Conservation (phyloP, 352 stramenopile species). For the Globisporangium okanoganense region DNA sequence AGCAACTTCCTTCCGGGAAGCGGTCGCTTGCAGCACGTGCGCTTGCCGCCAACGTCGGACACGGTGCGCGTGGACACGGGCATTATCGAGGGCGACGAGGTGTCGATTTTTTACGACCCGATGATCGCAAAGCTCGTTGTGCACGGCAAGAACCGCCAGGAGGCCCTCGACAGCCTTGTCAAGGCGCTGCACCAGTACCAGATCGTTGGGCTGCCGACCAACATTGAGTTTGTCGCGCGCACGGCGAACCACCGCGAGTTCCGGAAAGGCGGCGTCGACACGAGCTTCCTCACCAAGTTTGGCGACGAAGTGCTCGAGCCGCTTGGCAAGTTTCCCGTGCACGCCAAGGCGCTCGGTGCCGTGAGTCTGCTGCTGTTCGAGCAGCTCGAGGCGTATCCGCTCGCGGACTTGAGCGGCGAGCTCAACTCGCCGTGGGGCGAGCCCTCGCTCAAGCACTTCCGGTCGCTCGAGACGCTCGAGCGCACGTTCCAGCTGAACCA, state of each 20-base stretch:
- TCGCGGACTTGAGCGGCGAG: constrained; percentile 37
- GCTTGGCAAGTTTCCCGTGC: constrained; percentile 39
- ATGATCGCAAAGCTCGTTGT: constrained; percentile 95
- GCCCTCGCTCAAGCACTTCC: constrained; percentile 49
- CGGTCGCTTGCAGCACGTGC: constrained; percentile 80
- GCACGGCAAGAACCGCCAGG: constrained; percentile 79
- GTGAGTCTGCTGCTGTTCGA: constrained; percentile 73
- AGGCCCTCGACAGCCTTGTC: constrained; percentile 82
- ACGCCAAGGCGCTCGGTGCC: constrained; percentile 71
- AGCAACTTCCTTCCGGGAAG: constrained; percentile 91
- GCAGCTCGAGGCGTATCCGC: constrained; percentile 31
- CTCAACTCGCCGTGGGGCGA: constrained; percentile 58
- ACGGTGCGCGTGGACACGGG: constrained; percentile 88
- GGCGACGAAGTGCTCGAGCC: constrained; percentile 77
- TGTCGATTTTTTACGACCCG: constrained; percentile 93
- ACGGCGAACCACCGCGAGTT: constrained; percentile 89
- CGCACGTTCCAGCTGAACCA: constrained; percentile 48
- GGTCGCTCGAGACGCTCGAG: constrained; percentile 51
- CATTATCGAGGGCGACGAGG: constrained; percentile 84
- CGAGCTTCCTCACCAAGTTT: constrained; percentile 92
- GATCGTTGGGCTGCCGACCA: constrained; percentile 91
- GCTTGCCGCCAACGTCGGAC: constrained; percentile 63
- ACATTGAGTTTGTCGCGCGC: constrained; percentile 93
- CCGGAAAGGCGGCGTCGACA: constrained; percentile 87
- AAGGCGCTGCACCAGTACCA: constrained; percentile 89